Conservation (phyloP, 768 basidiomycete genomes). For the Pleurotus ostreatus region DNA sequence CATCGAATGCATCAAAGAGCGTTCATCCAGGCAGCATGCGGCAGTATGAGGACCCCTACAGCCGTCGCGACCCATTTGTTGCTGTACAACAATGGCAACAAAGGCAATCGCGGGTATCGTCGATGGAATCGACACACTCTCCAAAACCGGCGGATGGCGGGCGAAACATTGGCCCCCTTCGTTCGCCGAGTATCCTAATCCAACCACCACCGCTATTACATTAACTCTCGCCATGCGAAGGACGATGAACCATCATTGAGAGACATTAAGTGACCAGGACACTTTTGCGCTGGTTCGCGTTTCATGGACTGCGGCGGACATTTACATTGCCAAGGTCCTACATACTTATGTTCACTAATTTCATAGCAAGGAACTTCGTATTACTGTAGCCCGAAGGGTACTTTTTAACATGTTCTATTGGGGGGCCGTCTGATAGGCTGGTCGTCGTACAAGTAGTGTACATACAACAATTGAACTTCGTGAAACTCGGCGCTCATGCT, state of each 20-base stretch:
- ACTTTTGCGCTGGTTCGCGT: too few relatives aligned
- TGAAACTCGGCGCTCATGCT: background rate
- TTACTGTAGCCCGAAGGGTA: too few relatives aligned
- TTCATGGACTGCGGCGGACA: too few relatives aligned
- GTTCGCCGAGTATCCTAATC: background rate
- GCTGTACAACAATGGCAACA: conserved; percentile 6
- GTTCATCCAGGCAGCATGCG: background rate
- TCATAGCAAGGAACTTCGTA: too few relatives aligned
- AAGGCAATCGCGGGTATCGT: background rate
- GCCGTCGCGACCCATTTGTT: background rate
- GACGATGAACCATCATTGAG: too few relatives aligned
- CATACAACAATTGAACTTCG: too few relatives aligned
- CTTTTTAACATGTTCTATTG: too few relatives aligned
- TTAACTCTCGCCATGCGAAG: too few relatives aligned
- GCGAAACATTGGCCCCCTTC: too few relatives aligned
- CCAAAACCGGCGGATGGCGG: background rate
- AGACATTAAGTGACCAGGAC: too few relatives aligned
- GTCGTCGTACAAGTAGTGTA: background rate
- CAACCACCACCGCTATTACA: background rate
- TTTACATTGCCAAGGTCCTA: too few relatives aligned
- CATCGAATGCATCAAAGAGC: conserved; percentile 4
- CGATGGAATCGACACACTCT: background rate
- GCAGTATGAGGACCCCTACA: background rate
- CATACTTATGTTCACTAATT: too few relatives aligned
- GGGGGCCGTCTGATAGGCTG: background rate